Percentiles rank a stretch among this genome's conserved stretches.
Conservation (phyloP, 305 asterid genomes). For the Euphrasia arctica region DNA sequence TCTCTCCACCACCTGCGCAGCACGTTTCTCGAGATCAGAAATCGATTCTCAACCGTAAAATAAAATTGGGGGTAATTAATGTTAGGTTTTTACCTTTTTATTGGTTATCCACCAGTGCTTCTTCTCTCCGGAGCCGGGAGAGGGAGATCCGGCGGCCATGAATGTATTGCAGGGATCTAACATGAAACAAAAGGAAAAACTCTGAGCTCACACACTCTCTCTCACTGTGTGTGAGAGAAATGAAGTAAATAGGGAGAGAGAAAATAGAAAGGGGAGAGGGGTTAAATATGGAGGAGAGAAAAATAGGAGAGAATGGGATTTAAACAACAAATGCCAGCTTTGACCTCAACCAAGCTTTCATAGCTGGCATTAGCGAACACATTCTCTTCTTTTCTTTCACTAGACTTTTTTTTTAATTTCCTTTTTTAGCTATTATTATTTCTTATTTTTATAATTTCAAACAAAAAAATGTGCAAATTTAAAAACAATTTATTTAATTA, state of each 20-base stretch:
- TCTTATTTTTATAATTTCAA: too few species aligned
- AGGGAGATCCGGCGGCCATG: constrained; percentile 63
- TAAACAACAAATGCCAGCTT: constrained; percentile 65
- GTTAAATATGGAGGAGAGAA: constrained; percentile 24
- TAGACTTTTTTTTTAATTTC: constrained; percentile 8
- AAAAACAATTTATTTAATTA: too few species aligned
- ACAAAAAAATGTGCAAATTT: too few species aligned
- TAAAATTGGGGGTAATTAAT: background rate
- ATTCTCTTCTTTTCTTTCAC: constrained; percentile 37
- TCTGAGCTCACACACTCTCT: background rate
- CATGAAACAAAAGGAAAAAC: constrained; percentile 26
- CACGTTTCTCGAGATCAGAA: constrained; percentile 7
- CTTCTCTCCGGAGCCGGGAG: constrained; percentile 51
- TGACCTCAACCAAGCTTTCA: constrained; percentile 49
- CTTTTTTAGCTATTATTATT: too few species aligned
- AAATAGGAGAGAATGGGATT: constrained; percentile 22
- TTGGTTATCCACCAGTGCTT: constrained; percentile 97
- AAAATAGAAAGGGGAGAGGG: constrained; percentile 8
- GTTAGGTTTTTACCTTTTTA: constrained; percentile 48
- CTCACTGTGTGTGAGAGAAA: constrained; percentile 1
- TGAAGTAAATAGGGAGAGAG: background rate
- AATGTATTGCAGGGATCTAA: constrained; percentile 40
- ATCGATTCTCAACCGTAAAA: background rate
- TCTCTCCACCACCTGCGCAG: constrained; percentile 64
- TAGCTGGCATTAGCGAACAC: constrained; percentile 87